A percentile compares a stretch with the other conserved stretches of the same genome.
Evolutionary conservation across 768 basidiomycete species (phyloP).

Genomic region (Boletales sp.): DNA sequence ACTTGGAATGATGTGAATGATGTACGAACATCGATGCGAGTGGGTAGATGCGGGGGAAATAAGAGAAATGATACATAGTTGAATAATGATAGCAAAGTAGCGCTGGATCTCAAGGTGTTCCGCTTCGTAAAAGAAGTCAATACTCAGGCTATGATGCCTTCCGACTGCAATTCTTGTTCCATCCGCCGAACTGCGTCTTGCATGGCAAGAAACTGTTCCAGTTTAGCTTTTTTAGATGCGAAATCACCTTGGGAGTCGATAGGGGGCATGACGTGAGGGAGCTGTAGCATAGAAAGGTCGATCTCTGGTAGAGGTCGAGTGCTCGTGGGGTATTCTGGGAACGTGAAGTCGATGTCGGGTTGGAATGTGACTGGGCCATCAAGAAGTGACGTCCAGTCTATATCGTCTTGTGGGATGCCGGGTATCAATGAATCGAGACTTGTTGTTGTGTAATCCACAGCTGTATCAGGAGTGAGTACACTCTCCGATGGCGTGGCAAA

Average conservation of each 20-base stretch:
- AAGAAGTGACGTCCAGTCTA: constrained; percentile 19
- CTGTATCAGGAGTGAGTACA: neutral
- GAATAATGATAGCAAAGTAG: constrained; percentile 17
- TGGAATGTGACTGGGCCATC: neutral
- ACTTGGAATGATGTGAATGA: neutral
- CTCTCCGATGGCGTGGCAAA: neutral
- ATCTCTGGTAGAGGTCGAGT: constrained; percentile 18
- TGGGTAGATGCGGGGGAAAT: neutral
- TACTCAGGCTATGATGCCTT: constrained; percentile 16
- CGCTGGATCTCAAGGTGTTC: neutral
- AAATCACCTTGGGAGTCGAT: neutral
- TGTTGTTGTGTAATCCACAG: neutral
- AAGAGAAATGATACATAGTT: constrained; percentile 8
- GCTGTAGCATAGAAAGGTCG: constrained; percentile 25
- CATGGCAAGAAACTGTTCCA: constrained; percentile 25
- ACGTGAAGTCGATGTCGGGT: neutral
- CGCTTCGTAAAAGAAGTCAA: constrained; percentile 3
- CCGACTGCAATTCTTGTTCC: constrained; percentile 29
- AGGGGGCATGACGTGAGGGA: constrained; percentile 4
- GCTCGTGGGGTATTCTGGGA: neutral
- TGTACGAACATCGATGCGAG: neutral
- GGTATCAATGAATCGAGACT: neutral
- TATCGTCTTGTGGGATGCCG: neutral
- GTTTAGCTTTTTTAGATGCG: constrained; percentile 12
- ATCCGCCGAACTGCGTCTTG: constrained; percentile 33